Percentiles rank a stretch among this genome's conserved stretches.
Conservation (phyloP, 148 eudicot species). For the Silene conica region DNA sequence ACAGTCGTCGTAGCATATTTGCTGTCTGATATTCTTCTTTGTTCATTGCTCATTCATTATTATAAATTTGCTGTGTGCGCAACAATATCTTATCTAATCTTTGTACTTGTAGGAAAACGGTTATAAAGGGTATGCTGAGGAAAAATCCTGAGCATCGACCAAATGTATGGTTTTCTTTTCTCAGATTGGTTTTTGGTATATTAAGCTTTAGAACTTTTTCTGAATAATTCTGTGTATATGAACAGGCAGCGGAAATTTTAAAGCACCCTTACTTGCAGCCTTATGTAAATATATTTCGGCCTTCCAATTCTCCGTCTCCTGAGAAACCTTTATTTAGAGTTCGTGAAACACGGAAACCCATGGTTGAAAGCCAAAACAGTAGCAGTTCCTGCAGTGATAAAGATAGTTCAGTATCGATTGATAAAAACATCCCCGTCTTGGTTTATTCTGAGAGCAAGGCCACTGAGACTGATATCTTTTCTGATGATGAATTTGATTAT, state of each 20-base stretch:
- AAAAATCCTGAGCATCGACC: slow-evolving; percentile 93
- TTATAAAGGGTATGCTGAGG: slow-evolving; percentile 87
- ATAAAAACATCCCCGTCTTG: slow-evolving; percentile 46
- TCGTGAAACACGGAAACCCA: slow-evolving; percentile 48
- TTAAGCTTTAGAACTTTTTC: slow-evolving; percentile 9
- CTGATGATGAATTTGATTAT: slow-evolving; percentile 51
- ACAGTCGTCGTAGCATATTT: neutral
- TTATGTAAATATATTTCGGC: slow-evolving; percentile 69
- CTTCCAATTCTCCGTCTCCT: slow-evolving; percentile 39
- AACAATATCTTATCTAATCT: slow-evolving; percentile 10
- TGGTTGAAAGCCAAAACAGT: slow-evolving; percentile 85
- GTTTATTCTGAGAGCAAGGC: slow-evolving; percentile 49
- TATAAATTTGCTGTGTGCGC: neutral
- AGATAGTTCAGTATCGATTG: slow-evolving; percentile 63
- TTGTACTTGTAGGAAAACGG: slow-evolving; percentile 42
- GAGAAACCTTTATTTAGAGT: slow-evolving; percentile 47
- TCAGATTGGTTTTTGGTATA: neutral
- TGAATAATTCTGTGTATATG: slow-evolving; percentile 14
- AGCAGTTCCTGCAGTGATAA: slow-evolving; percentile 89
- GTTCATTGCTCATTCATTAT: neutral
- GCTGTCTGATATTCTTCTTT: neutral
- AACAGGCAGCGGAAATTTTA: slow-evolving; percentile 83
- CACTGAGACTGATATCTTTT: slow-evolving; percentile 47
- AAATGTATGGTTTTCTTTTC: slow-evolving; percentile 40
- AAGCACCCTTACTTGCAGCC: slow-evolving; percentile 95